Percentiles rank a stretch among this genome's conserved stretches.
Evolutionary conservation across 352 stramenopile genomes (phyloP).

Genomic region (Globisporangium cylindrosporum): DNA sequence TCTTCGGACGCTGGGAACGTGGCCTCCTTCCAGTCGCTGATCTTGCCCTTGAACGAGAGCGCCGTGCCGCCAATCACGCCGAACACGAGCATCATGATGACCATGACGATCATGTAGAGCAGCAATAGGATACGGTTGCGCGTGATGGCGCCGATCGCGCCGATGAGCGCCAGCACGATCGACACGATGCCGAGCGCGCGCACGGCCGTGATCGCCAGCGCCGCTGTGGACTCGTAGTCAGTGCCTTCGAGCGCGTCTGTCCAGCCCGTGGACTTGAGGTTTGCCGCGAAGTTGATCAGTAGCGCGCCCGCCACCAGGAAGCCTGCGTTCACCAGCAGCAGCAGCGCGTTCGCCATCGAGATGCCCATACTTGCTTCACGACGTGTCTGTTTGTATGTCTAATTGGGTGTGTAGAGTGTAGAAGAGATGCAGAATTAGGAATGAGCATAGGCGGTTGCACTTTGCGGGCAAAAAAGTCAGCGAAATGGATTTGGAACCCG

Average conservation of each 20-base stretch:
- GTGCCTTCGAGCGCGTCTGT: constrained; percentile 69
- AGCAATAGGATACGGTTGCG: constrained; percentile 68
- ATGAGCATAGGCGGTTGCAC: background rate
- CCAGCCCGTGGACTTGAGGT: constrained; percentile 65
- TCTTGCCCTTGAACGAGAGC: constrained; percentile 73
- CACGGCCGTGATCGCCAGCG: constrained; percentile 43
- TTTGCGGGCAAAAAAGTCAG: background rate
- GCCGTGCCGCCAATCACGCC: constrained; percentile 61
- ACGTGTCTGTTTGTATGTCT: background rate
- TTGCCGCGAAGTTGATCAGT: constrained; percentile 59
- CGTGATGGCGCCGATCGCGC: constrained; percentile 61
- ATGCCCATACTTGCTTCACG: constrained; percentile 24
- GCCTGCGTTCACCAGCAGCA: constrained; percentile 75
- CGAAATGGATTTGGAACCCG: background rate
- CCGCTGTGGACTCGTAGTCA: constrained; percentile 54
- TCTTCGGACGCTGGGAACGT: constrained; percentile 49
- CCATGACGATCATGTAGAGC: constrained; percentile 72
- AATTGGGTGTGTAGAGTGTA: background rate
- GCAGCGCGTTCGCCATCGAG: constrained; percentile 45
- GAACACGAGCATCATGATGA: constrained; percentile 68
- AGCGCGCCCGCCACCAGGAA: constrained; percentile 65
- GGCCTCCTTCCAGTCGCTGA: constrained; percentile 49
- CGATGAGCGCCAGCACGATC: constrained; percentile 60
- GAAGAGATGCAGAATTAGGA: background rate
- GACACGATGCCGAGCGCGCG: constrained; percentile 49